phyloP scores from a whole-genome alignment of 345 rosid genomes.

The Gossypium mustelinum region DNA sequence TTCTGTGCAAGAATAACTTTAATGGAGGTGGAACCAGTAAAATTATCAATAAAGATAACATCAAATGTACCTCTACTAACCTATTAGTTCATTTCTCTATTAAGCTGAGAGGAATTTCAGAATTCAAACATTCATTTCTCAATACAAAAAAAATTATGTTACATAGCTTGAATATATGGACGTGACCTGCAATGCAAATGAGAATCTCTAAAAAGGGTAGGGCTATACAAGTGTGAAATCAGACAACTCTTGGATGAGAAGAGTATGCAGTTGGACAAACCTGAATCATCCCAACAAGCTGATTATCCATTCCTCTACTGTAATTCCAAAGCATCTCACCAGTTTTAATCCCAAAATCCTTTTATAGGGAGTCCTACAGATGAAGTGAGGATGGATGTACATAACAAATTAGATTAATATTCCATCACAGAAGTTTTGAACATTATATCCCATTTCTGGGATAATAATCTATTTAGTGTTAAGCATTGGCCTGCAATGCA shows the following conservation, averaged over 20 bases:
- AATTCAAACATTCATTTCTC: neutral
- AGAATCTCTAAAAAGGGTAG: neutral
- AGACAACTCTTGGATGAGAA: conserved; percentile 5
- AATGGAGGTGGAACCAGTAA: neutral
- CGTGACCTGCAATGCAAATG: neutral
- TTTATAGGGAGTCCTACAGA: conserved; percentile 67
- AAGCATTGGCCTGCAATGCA: too few relatives aligned
- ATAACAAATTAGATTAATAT: conserved; percentile 13
- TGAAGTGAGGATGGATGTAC: conserved; percentile 4
- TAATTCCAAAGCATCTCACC: conserved; percentile 97
- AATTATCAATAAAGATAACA: conserved; percentile 4
- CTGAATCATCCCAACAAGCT: conserved; percentile 69
- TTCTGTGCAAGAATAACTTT: neutral
- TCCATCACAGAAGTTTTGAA: conserved; percentile 1
- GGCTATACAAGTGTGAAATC: neutral
- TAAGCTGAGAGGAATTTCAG: neutral
- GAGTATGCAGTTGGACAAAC: conserved; percentile 28
- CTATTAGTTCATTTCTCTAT: neutral
- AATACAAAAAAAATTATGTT: neutral
- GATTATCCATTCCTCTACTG: conserved; percentile 82
- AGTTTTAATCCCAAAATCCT: conserved; percentile 80
- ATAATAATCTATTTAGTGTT: neutral
- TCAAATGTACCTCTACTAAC: neutral
- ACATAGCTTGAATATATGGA: neutral
- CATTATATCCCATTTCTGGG: conserved; percentile 5